These are phyloP conservation scores for Beauveria australis DNA, from an alignment of 2,329 filamentous ascomycete genomes.

Conservation along the genomic window DNA sequence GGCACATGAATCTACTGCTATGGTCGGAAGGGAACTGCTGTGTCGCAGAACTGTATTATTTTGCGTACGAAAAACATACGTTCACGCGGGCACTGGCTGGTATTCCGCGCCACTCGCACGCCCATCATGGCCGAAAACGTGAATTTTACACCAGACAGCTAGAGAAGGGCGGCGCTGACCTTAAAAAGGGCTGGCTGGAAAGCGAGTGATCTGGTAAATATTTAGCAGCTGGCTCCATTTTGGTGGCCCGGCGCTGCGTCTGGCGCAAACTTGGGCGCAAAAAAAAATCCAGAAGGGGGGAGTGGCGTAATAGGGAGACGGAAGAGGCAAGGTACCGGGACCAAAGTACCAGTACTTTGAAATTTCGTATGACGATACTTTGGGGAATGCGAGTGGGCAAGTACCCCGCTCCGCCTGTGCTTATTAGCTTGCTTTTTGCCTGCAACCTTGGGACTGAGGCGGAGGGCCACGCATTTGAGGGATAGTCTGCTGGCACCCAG, in stretches of 20 bases:
- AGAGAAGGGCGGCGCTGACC: background rate
- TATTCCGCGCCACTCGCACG: background rate
- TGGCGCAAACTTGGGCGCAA: background rate
- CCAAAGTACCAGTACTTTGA: constrained; percentile 24
- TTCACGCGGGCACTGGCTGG: background rate
- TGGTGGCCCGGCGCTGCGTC: background rate
- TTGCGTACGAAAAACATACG: background rate
- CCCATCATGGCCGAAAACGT: background rate
- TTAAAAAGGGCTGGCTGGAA: constrained; percentile 1
- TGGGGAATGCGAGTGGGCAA: constrained; percentile 25
- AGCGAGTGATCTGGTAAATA: constrained; percentile 8
- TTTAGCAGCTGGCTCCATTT: background rate
- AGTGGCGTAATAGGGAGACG: constrained; percentile 1
- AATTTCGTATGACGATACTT: constrained; percentile 29
- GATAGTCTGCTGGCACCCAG: constrained; percentile 8
- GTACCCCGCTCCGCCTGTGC: constrained; percentile 21
- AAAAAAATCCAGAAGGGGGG: background rate
- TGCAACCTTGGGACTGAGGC: background rate
- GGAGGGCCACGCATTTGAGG: background rate
- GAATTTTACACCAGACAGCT: too few species aligned
- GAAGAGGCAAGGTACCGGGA: constrained; percentile 19
- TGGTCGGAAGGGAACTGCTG: background rate
- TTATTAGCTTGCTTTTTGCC: constrained; percentile 11
- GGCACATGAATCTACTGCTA: background rate
- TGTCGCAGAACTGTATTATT: background rate